Evolutionary conservation across 805 yeast species (phyloP).

Genomic region (Lipomyces spencermartinsiae): DNA sequence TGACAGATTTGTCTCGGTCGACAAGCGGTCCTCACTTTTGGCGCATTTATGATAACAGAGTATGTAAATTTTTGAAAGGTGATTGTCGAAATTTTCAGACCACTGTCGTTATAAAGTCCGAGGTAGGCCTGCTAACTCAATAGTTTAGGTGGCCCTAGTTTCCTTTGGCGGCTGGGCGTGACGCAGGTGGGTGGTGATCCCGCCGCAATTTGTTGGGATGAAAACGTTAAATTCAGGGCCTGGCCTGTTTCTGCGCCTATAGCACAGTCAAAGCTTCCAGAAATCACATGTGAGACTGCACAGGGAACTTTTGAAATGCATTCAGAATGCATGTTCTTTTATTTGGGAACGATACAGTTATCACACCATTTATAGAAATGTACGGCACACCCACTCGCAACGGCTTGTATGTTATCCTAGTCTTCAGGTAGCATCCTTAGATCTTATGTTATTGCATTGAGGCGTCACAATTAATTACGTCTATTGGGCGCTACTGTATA

Average conservation of each 20-base stretch:
- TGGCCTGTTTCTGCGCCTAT: no score
- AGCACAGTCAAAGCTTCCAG: not conserved
- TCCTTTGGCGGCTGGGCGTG: not conserved
- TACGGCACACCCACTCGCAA: no score
- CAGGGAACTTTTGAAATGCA: not conserved
- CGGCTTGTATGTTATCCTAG: no score
- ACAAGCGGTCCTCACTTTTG: not conserved
- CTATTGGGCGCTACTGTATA: no score
- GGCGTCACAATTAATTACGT: no score
- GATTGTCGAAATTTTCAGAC: not conserved
- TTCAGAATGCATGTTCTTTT: not conserved
- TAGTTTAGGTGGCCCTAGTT: not conserved
- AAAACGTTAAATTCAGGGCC: not conserved
- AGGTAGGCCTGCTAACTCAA: not conserved
- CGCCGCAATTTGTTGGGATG: not conserved
- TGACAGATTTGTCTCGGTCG: not conserved
- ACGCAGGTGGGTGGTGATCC: not conserved
- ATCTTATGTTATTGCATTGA: no score
- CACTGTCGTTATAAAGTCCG: not conserved
- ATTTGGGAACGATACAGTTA: no score
- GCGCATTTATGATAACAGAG: not conserved
- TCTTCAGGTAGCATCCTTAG: no score
- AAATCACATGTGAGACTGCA: not conserved
- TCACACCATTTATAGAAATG: no score
- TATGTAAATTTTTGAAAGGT: not conserved